Evolutionary conservation across 768 basidiomycete species (phyloP).

Genomic region (Royoungia palumana): DNA sequence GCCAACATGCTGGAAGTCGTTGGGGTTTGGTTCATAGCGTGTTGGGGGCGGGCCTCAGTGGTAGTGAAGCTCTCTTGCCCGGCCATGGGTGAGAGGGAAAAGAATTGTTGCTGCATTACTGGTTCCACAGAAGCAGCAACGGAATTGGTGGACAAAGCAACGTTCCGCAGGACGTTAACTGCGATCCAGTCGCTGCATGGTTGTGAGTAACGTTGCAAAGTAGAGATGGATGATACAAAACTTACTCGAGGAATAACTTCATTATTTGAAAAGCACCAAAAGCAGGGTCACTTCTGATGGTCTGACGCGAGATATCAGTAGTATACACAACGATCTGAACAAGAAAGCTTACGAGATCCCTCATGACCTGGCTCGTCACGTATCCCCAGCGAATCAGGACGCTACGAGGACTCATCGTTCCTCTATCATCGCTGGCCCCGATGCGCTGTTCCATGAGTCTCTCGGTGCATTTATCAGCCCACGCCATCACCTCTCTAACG

Average conservation of each 20-base stretch:
- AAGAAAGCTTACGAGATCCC: slow-evolving; percentile 68
- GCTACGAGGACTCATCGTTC: slow-evolving; percentile 82
- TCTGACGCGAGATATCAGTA: slow-evolving; percentile 43
- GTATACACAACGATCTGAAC: not conserved
- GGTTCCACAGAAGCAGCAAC: slow-evolving; percentile 91
- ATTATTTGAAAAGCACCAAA: slow-evolving; percentile 92
- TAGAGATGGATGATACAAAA: slow-evolving; percentile 13
- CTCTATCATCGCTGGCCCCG: slow-evolving; percentile 63
- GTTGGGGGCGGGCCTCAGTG: slow-evolving; percentile 59
- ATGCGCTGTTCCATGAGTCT: slow-evolving; percentile 71
- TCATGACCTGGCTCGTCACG: slow-evolving; percentile 90
- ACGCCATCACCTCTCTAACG: slow-evolving; percentile 82
- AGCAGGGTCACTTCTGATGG: slow-evolving; percentile 87
- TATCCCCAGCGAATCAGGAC: slow-evolving; percentile 90
- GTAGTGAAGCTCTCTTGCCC: slow-evolving; percentile 76
- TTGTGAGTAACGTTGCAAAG: slow-evolving; percentile 17
- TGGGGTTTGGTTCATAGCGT: slow-evolving; percentile 74
- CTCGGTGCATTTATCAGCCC: slow-evolving; percentile 91
- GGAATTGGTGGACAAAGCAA: slow-evolving; percentile 86
- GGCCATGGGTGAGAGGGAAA: slow-evolving; percentile 83
- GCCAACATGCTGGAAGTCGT: slow-evolving; percentile 91
- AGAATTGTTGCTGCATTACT: slow-evolving; percentile 87
- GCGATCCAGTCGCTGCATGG: slow-evolving; percentile 83
- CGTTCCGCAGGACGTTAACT: slow-evolving; percentile 80
- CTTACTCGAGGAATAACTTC: slow-evolving; percentile 87